These are phyloP conservation scores for Podaxis pistillaris DNA, from an alignment of 768 basidiomycete genomes.

Conservation along the genomic window DNA sequence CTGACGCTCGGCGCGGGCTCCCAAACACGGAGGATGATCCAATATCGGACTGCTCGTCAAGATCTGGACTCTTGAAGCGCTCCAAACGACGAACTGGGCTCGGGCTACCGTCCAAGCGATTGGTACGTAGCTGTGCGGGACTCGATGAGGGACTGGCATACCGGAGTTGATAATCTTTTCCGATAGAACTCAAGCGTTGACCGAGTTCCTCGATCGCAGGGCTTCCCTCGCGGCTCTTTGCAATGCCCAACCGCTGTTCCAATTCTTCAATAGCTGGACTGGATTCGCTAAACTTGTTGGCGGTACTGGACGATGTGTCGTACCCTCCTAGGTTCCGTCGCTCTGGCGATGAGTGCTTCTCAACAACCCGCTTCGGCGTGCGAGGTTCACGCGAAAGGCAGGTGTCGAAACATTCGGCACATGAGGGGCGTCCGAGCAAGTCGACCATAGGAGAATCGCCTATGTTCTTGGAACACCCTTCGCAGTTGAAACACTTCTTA, in stretches of 20 bases:
- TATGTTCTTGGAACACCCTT: slow-evolving; percentile 69
- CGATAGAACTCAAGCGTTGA: slow-evolving; percentile 40
- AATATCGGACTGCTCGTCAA: neutral
- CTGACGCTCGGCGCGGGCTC: slow-evolving; percentile 25
- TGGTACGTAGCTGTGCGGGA: slow-evolving; percentile 13
- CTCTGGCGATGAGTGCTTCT: slow-evolving; percentile 28
- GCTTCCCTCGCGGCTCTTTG: slow-evolving; percentile 51
- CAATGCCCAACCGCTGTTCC: slow-evolving; percentile 58
- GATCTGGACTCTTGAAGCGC: slow-evolving; percentile 19
- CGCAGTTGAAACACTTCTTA: slow-evolving; percentile 76
- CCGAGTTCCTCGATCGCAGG: slow-evolving; percentile 52
- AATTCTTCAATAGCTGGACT: slow-evolving; percentile 67
- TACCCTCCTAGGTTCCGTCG: slow-evolving; percentile 45
- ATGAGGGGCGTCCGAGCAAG: slow-evolving; percentile 77
- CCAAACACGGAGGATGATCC: slow-evolving; percentile 20
- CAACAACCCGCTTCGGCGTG: slow-evolving; percentile 41
- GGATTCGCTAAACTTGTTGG: slow-evolving; percentile 39
- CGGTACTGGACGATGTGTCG: slow-evolving; percentile 29
- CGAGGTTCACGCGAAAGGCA: slow-evolving; percentile 57
- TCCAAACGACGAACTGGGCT: slow-evolving; percentile 22
- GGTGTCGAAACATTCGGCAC: slow-evolving; percentile 76
- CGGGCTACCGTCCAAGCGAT: slow-evolving; percentile 18
- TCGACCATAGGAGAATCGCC: slow-evolving; percentile 79
- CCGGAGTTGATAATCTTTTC: slow-evolving; percentile 28
- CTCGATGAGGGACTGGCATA: slow-evolving; percentile 26